These are phyloP conservation scores for Fusarium camptoceras DNA, from an alignment of 2,329 filamentous ascomycete genomes.

Conservation along the genomic window DNA sequence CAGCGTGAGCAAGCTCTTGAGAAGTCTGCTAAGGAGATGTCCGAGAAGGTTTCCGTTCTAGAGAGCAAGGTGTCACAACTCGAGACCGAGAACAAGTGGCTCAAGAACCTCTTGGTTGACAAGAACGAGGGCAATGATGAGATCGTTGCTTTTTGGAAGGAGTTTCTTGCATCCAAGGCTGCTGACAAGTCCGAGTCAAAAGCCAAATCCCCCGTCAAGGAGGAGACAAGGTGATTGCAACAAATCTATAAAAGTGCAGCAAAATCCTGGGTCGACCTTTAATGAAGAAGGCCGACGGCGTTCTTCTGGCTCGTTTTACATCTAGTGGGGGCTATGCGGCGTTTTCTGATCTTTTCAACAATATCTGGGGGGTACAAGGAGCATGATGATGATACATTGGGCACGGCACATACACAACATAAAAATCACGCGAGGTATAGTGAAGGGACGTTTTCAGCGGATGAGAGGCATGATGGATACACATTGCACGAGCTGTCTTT, in stretches of 20 bases:
- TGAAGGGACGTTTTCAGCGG: slow-evolving; percentile 20
- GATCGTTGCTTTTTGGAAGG: slow-evolving; percentile 63
- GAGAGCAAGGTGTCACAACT: slow-evolving; percentile 80
- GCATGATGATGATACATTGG: slow-evolving; percentile 30
- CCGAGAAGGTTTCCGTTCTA: slow-evolving; percentile 79
- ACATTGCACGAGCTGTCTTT: slow-evolving; percentile 16
- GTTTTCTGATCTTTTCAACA: slow-evolving; percentile 43
- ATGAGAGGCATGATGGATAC: slow-evolving; percentile 31
- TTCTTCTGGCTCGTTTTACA: slow-evolving; percentile 43
- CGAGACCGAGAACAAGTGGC: slow-evolving; percentile 86
- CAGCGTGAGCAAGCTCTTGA: slow-evolving; percentile 89
- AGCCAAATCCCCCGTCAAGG: slow-evolving; percentile 44
- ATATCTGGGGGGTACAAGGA: slow-evolving; percentile 29
- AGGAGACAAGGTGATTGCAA: slow-evolving; percentile 39
- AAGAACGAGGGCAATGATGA: slow-evolving; percentile 76
- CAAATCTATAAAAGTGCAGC: slow-evolving; percentile 10
- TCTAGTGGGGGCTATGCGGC: slow-evolving; percentile 31
- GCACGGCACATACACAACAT: slow-evolving; percentile 30
- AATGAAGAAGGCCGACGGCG: slow-evolving; percentile 38
- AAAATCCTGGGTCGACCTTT: slow-evolving; percentile 30
- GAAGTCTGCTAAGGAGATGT: slow-evolving; percentile 83
- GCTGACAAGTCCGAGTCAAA: slow-evolving; percentile 48
- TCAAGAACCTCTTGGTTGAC: slow-evolving; percentile 83
- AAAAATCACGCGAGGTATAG: slow-evolving; percentile 26
- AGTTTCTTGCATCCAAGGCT: slow-evolving; percentile 56